These are phyloP conservation scores for Mollisiaceae sp. DNA, from an alignment of 2,329 filamentous ascomycete genomes.

Conservation along the genomic window DNA sequence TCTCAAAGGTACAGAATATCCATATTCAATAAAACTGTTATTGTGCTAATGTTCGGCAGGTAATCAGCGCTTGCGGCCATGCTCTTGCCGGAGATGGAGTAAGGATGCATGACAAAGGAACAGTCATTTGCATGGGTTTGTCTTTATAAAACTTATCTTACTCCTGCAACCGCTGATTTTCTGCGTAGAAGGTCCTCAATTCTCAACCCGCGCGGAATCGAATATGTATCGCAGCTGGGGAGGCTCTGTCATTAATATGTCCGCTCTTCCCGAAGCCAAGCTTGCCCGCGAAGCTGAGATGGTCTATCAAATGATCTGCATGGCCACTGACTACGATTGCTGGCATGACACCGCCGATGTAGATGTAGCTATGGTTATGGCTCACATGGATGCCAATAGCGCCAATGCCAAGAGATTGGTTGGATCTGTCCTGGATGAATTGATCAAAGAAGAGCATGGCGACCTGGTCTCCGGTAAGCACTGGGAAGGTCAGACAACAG, in stretches of 20 bases:
- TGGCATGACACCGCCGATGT: slow-evolving; percentile 87
- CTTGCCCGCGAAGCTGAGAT: slow-evolving; percentile 95
- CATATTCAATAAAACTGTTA: neutral
- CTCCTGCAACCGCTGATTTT: slow-evolving; percentile 4
- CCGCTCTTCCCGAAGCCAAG: slow-evolving; percentile 91
- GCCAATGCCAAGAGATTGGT: slow-evolving; percentile 87
- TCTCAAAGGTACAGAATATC: slow-evolving; percentile 58
- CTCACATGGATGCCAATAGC: slow-evolving; percentile 92
- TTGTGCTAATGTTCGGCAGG: slow-evolving; percentile 34
- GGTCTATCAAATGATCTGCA: slow-evolving; percentile 97
- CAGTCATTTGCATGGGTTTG: slow-evolving; percentile 88
- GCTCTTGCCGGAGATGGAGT: slow-evolving; percentile 83
- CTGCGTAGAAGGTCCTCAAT: slow-evolving; percentile 88
- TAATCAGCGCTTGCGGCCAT: slow-evolving; percentile 78
- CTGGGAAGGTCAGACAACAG: slow-evolving; percentile 75
- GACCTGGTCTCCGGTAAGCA: slow-evolving; percentile 83
- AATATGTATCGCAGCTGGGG: slow-evolving; percentile 95
- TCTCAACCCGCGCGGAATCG: slow-evolving; percentile 94
- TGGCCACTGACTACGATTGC: slow-evolving; percentile 99
- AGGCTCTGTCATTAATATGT: slow-evolving; percentile 98
- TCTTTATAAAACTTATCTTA: slow-evolving; percentile 30
- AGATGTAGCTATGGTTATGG: slow-evolving; percentile 96
- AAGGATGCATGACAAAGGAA: slow-evolving; percentile 81
- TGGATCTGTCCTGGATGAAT: slow-evolving; percentile 83
- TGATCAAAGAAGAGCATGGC: slow-evolving; percentile 76